These are phyloP conservation scores for Apiotrichum domesticum DNA, from an alignment of 1,284 basidiomycete genomes.

Conservation along the genomic window DNA sequence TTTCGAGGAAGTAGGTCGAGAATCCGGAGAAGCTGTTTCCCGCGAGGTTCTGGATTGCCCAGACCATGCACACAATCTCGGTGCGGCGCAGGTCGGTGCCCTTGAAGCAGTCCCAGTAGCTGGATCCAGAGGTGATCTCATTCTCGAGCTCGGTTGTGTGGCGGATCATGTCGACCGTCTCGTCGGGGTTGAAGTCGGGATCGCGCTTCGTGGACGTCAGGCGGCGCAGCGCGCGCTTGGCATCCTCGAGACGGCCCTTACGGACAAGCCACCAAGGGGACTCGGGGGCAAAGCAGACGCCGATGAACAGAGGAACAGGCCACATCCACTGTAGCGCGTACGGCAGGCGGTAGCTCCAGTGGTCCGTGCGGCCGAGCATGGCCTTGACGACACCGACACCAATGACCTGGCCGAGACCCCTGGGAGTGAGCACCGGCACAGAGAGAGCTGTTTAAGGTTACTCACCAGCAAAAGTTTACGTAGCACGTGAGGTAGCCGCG, in stretches of 20 bases:
- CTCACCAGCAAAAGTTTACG: slow-evolving; percentile 41
- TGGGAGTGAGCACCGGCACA: not conserved
- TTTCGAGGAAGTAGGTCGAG: slow-evolving; percentile 47
- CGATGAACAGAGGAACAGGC: slow-evolving; percentile 36
- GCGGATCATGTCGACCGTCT: slow-evolving; percentile 48
- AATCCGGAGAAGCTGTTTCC: slow-evolving; percentile 37
- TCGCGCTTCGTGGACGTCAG: slow-evolving; percentile 38
- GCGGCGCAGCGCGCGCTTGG: slow-evolving; percentile 43
- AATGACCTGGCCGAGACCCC: slow-evolving; percentile 37
- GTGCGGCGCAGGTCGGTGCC: slow-evolving; percentile 41
- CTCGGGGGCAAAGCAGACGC: slow-evolving; percentile 28
- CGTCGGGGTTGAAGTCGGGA: slow-evolving; percentile 44
- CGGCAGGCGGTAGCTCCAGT: slow-evolving; percentile 35
- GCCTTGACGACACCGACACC: slow-evolving; percentile 43
- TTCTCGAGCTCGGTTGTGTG: slow-evolving; percentile 39
- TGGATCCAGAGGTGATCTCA: slow-evolving; percentile 32
- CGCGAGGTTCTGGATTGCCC: slow-evolving; percentile 42
- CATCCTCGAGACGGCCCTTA: slow-evolving; percentile 46
- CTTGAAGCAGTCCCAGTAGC: slow-evolving; percentile 51
- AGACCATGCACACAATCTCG: slow-evolving; percentile 43
- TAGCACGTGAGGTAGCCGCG: slow-evolving; percentile 42
- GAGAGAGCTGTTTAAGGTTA: not conserved
- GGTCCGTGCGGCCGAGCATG: slow-evolving; percentile 29
- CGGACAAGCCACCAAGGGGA: slow-evolving; percentile 25
- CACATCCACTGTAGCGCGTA: slow-evolving; percentile 37